A percentile compares a stretch with the other conserved stretches of the same genome.
These are phyloP conservation scores for Ailanthus altissimus DNA, from an alignment of 345 rosid species.

Conservation along the genomic window DNA sequence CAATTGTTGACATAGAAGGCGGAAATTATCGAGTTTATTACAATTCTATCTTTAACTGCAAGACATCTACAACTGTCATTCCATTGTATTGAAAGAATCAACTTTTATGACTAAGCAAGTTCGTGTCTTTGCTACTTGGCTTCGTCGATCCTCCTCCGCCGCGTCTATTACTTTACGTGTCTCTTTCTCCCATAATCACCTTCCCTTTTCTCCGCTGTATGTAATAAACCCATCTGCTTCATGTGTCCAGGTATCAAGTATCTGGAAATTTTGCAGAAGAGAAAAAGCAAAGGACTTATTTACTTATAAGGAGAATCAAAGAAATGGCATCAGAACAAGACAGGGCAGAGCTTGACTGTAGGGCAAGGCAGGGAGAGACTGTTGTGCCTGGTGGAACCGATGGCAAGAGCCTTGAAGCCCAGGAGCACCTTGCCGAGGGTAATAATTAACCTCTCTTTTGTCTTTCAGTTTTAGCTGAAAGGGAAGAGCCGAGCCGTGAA, in stretches of 20 bases:
- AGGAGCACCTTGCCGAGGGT: constrained; percentile 64
- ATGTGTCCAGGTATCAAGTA: background rate
- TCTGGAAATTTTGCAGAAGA: background rate
- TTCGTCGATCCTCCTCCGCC: constrained; percentile 8
- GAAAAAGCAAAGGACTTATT: background rate
- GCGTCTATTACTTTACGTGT: constrained; percentile 25
- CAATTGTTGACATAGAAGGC: no score
- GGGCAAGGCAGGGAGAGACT: constrained; percentile 63
- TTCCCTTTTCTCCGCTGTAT: background rate
- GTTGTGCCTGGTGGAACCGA: constrained; percentile 65
- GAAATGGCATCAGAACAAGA: constrained; percentile 48
- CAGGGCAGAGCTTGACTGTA: constrained; percentile 46
- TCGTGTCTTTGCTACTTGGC: constrained; percentile 35
- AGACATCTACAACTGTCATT: background rate
- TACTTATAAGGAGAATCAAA: no score
- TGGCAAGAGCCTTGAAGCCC: constrained; percentile 65
- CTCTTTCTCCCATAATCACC: constrained; percentile 11
- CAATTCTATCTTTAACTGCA: background rate
- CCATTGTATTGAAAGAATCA: background rate
- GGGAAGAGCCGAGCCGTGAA: no score
- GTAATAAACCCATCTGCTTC: background rate
- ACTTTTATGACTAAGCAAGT: constrained; percentile 30
- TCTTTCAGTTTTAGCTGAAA: background rate
- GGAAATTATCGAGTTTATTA: background rate
- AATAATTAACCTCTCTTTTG: background rate